Conservation (phyloP, 2,329 filamentous ascomycete species). For the Diaporthe sp. region DNA sequence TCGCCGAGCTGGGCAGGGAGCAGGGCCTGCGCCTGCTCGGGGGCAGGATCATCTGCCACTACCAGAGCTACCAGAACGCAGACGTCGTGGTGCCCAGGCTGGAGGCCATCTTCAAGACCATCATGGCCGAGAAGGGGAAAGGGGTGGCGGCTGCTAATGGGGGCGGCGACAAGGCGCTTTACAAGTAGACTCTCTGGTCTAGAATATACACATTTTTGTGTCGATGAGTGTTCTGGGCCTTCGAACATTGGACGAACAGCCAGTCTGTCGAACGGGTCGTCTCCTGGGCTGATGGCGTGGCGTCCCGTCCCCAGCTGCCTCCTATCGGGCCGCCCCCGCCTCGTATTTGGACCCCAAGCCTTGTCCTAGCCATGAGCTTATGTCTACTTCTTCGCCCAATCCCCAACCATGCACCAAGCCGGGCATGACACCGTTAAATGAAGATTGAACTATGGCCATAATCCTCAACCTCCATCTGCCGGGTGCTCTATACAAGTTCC, state of each 20-base stretch:
- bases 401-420: neutral
- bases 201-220: neutral
- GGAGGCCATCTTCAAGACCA: slow-evolving; percentile 66
- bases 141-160: slow-evolving; percentile 7
- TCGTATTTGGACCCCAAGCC: slow-evolving; percentile 8
- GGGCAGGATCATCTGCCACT: slow-evolving; percentile 63
- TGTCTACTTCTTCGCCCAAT: neutral
- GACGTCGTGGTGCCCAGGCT: slow-evolving; percentile 72
- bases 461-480: neutral
- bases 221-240: neutral
- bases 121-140: slow-evolving; percentile 47
- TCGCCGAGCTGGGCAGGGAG: slow-evolving; percentile 57
- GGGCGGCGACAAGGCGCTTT: slow-evolving; percentile 13
- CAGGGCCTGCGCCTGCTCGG: slow-evolving; percentile 59
- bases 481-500: neutral
- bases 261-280: neutral
- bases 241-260: neutral
- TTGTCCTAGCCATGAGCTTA: slow-evolving; percentile 16
- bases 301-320: neutral
- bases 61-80: slow-evolving; percentile 73
- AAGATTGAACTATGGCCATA: neutral
- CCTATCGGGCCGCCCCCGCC: neutral
- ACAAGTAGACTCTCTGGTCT: slow-evolving; percentile 19
- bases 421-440: neutral
- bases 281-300: slow-evolving; percentile 16